Conservation (phyloP, 257 asterid species). For the Lithospermum erythrorhizon region DNA sequence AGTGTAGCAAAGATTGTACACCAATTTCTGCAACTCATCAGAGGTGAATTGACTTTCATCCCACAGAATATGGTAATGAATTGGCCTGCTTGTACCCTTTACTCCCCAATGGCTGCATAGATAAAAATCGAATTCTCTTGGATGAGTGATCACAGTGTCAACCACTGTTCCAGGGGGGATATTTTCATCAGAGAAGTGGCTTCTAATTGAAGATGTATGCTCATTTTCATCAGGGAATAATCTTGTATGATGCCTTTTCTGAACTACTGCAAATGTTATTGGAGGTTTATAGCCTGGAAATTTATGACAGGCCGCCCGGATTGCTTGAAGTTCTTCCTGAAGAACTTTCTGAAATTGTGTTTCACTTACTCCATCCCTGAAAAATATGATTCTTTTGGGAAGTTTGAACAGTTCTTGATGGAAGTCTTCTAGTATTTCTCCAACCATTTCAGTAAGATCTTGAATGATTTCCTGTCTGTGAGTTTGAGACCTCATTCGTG, state of each 20-base stretch:
- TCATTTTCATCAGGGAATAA: slow-evolving; percentile 47
- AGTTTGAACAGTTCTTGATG: slow-evolving; percentile 38
- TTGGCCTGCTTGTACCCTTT: slow-evolving; percentile 88
- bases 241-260: slow-evolving; percentile 85
- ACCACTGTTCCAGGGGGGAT: slow-evolving; percentile 91
- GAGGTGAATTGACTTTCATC: slow-evolving; percentile 81
- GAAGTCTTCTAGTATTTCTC: slow-evolving; percentile 68
- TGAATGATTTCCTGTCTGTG: slow-evolving; percentile 84
- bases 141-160: slow-evolving; percentile 75
- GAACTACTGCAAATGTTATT: slow-evolving; percentile 76
- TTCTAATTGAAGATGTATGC: slow-evolving; percentile 10
- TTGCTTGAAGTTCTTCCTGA: slow-evolving; percentile 45
- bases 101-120: slow-evolving; percentile 96
- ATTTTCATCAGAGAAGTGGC: slow-evolving; percentile 38
- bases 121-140: slow-evolving; percentile 76
- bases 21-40: slow-evolving; percentile 78
- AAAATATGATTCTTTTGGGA: slow-evolving; percentile 64
- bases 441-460: slow-evolving; percentile 57
- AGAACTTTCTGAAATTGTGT: slow-evolving; percentile 74
- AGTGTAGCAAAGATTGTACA: slow-evolving; percentile 87
- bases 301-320: slow-evolving; percentile 47
- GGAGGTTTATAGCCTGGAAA: slow-evolving; percentile 68
- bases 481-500: slow-evolving; percentile 85
- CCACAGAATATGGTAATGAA: slow-evolving; percentile 82
- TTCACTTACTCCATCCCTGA: slow-evolving; percentile 95